Conservation (phyloP, 202 grass and related monocot species). For the Elaeis oleifera region DNA sequence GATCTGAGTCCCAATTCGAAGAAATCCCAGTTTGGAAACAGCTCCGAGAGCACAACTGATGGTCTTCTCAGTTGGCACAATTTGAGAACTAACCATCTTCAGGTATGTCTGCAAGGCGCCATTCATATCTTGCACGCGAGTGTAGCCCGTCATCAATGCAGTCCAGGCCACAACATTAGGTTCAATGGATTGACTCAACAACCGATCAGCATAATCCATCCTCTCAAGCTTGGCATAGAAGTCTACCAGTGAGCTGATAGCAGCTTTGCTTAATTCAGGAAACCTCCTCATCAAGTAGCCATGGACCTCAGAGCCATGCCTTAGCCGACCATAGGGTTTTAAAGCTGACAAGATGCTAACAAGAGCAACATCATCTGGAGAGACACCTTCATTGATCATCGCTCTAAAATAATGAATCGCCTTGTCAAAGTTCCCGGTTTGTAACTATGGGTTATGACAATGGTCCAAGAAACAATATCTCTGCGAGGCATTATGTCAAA, state of each 20-base stretch:
- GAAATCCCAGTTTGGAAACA: neutral
- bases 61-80: slow-evolving; percentile 6
- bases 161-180: neutral
- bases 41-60: slow-evolving; percentile 8
- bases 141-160: neutral
- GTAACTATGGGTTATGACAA: neutral
- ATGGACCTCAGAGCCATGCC: slow-evolving; percentile 1
- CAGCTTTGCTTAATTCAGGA: neutral
- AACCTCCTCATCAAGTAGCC: slow-evolving; percentile 6
- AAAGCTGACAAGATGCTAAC: slow-evolving; percentile 7
- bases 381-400: slow-evolving; percentile 5
- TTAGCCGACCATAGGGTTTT: neutral
- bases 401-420: neutral
- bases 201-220: slow-evolving; percentile 2
- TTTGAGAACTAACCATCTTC: neutral
- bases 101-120: neutral
- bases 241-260: neutral
- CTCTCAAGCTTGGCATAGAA: slow-evolving; percentile 3
- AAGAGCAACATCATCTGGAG: slow-evolving; percentile 14
- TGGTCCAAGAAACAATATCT: slow-evolving; percentile 10
- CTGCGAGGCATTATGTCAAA: slow-evolving; percentile 15
- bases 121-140: neutral
- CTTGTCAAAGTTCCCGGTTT: neutral
- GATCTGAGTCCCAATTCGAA: slow-evolving; percentile 9
- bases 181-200: neutral